Conservation (phyloP, 768 basidiomycete genomes). For the Boletus insuetus region DNA sequence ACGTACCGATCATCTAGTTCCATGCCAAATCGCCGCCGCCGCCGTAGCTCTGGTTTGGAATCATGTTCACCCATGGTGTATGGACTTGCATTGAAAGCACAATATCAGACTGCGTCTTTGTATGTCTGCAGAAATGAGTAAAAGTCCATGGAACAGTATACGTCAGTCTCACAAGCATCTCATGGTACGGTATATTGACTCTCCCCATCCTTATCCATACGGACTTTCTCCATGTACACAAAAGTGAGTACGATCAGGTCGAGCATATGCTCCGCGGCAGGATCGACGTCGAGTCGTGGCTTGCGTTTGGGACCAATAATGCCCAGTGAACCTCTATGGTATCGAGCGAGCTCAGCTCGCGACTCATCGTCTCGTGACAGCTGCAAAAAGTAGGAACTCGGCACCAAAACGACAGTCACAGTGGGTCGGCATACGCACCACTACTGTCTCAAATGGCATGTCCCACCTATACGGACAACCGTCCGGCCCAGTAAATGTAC, state of each 20-base stretch:
- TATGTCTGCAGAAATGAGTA: background rate
- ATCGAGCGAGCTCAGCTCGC: slow-evolving; percentile 13
- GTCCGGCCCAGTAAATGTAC: slow-evolving; percentile 32
- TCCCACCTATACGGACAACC: slow-evolving; percentile 33
- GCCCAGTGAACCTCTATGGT: slow-evolving; percentile 15
- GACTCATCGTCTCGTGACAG: slow-evolving; percentile 16
- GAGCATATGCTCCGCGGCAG: slow-evolving; percentile 18
- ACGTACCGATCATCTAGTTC: background rate
- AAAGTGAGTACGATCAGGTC: slow-evolving; percentile 26
- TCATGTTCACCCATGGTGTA: slow-evolving; percentile 1
- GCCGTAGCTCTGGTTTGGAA: background rate
- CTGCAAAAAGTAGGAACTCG: background rate
- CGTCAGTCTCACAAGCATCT: background rate
- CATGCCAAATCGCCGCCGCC: background rate
- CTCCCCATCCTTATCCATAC: slow-evolving; percentile 11
- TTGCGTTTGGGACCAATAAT: slow-evolving; percentile 13
- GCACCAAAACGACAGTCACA: background rate
- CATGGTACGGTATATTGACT: too few relatives aligned
- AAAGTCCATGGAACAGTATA: background rate
- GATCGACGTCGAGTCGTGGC: slow-evolving; percentile 16
- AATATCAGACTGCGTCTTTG: background rate
- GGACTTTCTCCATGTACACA: slow-evolving; percentile 25
- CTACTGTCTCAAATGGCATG: slow-evolving; percentile 12
- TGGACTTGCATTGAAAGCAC: slow-evolving; percentile 7
- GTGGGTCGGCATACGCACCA: slow-evolving; percentile 1